These are phyloP conservation scores for Gossypium arboreum DNA, from an alignment of 345 rosid genomes.

Conservation along the genomic window DNA sequence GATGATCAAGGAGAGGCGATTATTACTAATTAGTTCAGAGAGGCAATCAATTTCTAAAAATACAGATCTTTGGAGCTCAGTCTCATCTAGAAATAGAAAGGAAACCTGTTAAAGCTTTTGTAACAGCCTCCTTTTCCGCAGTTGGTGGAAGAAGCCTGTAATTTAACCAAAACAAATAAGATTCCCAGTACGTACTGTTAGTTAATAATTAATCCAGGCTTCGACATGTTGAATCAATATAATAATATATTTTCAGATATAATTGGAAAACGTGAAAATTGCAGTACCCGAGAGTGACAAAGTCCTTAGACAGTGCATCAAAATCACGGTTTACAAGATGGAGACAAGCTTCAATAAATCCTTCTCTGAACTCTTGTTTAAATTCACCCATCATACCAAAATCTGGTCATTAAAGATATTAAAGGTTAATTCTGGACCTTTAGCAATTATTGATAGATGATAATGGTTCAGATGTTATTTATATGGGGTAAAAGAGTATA, in stretches of 20 bases:
- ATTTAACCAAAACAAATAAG: constrained; percentile 1
- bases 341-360: constrained; percentile 94
- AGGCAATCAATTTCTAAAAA: constrained; percentile 10
- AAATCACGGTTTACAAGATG: constrained; percentile 95
- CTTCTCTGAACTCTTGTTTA: constrained; percentile 81
- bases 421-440: constrained; percentile 27
- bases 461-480: constrained; percentile 7
- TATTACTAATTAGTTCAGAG: constrained; percentile 7
- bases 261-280: constrained; percentile 19
- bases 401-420: constrained; percentile 49
- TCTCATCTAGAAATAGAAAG: constrained; percentile 14
- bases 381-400: constrained; percentile 99
- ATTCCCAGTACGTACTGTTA: background rate
- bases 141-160: constrained; percentile 89
- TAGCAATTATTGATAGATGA: constrained; percentile 8
- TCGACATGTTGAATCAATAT: background rate
- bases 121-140: constrained; percentile 71
- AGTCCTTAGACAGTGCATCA: constrained; percentile 81
- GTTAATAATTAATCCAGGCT: constrained; percentile 7
- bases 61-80: background rate
- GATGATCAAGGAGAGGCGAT: constrained; percentile 13
- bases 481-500: background rate
- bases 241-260: constrained; percentile 10
- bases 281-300: constrained; percentile 84
- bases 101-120: constrained; percentile 81